Base-by-base conservation (phyloP, 116 monocot species). In the Cymodocea nodosa region DNA sequence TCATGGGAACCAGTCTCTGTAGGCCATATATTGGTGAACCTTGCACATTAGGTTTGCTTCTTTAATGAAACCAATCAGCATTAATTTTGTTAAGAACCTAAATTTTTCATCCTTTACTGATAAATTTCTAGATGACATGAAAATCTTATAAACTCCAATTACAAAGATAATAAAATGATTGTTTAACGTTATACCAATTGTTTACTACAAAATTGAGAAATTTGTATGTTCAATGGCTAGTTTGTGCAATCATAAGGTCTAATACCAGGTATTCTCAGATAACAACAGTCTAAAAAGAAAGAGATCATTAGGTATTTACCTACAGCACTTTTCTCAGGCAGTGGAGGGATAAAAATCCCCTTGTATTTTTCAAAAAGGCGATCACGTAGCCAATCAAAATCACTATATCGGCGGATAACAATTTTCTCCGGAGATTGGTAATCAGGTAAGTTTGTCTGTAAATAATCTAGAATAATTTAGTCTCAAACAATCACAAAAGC, bases 251-350 rank as follows among this genome's bases (percentile, higher is more conserved):
- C 37, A 36, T 15, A 18, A n/a, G 36, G 4, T 62, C 39, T 62
- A 36, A 37, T 30, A 30, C 3, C 30, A 30, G 30, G 30, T 20
- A 56, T 56, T 62, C 13, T 62, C 39, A 15, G 39, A 62, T 15
- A 4, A 62, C 18, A 34, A 39, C 15, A 62, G 19, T 62, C 44
- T 44, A 18, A 39, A 62, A 34, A 34, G 40, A 62, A 34, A 35
- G 8, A 56, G 56, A n/a, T 22, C 22, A 23, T 20, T 56, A 9
- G 19, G 25, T 36, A 64, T 17, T 44, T 34, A 97, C 97, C 97
- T 79, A 97, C 97, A 78, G 91, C 75, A 63, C 88, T 97, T 78
- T 97, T 97, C 84, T 97, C 97, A 39, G 97, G 97, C 35, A 97
- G 73, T 71, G 97, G 84, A 73, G 91, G 91, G 64, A 97, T 83